These are phyloP conservation scores for Selaginella moellendorffii DNA, from an alignment of 75 land plant species.

Conservation along the genomic window DNA sequence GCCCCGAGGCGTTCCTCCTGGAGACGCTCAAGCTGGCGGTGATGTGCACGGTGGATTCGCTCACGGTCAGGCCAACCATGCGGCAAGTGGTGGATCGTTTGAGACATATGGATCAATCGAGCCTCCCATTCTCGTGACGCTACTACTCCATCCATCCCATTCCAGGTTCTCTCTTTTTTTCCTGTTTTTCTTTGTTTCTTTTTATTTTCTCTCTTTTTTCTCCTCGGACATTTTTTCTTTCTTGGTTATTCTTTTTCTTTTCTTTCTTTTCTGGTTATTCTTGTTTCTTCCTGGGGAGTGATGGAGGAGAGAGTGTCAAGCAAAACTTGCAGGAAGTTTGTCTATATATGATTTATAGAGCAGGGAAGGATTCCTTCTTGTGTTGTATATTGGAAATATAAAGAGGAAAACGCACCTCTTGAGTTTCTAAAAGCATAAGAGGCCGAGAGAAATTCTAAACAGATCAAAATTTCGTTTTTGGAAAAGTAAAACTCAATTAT, in stretches of 20 bases:
- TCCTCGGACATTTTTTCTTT: too few species aligned
- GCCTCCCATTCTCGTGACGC: constrained; percentile 9
- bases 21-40: constrained; percentile 46
- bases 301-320: too few species aligned
- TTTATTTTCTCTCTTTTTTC: neutral
- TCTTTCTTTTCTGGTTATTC: neutral
- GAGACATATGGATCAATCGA: constrained; percentile 11
- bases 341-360: too few species aligned
- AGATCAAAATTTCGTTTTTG: too few species aligned
- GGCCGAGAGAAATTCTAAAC: too few species aligned
- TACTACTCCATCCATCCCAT: neutral
- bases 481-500: too few species aligned
- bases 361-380: too few species aligned
- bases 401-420: too few species aligned
- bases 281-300: neutral
- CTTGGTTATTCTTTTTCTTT: neutral
- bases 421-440: too few species aligned
- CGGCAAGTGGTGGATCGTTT: constrained; percentile 48
- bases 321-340: too few species aligned
- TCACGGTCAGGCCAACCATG: constrained; percentile 57
- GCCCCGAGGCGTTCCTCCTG: constrained; percentile 44
- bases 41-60: constrained; percentile 52
- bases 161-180: neutral
- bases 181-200: neutral
- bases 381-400: too few species aligned